Conservation (phyloP, 371 early-diverging fungal species). For the Furculomyces boomerangus region DNA sequence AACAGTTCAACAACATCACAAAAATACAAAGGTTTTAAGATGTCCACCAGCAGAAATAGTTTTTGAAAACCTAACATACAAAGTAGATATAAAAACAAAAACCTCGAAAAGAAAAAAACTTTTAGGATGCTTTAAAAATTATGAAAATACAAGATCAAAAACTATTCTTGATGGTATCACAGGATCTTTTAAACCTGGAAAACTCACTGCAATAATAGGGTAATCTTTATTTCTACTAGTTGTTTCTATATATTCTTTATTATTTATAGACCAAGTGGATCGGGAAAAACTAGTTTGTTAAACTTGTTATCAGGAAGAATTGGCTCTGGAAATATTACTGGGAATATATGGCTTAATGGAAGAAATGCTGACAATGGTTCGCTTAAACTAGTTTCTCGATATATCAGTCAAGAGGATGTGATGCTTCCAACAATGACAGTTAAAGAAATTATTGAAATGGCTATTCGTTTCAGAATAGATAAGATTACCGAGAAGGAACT, state of each 20-base stretch:
- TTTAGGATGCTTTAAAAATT: no score
- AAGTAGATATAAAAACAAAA: no score
- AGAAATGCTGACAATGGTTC: slow-evolving; percentile 25
- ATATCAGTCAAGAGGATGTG: slow-evolving; percentile 74
- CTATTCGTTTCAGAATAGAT: slow-evolving; percentile 60
- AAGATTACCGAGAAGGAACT: slow-evolving; percentile 12
- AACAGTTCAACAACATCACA: no score
- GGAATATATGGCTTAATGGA: slow-evolving; percentile 45
- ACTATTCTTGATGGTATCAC: slow-evolving; percentile 10
- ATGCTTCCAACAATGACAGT: slow-evolving; percentile 69
- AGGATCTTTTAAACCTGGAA: slow-evolving; percentile 23
- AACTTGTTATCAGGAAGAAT: slow-evolving; percentile 55
- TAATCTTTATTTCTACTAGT: background rate
- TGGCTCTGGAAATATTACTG: slow-evolving; percentile 35
- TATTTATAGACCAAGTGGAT: slow-evolving; percentile 28
- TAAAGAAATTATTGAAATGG: slow-evolving; percentile 59
- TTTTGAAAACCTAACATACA: no score
- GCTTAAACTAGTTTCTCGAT: slow-evolving; percentile 50
- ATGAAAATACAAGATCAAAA: no score
- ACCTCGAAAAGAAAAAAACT: no score
- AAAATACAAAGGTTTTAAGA: no score
- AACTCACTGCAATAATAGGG: slow-evolving; percentile 20
- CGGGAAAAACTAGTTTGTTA: slow-evolving; percentile 48
- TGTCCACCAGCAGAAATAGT: no score
- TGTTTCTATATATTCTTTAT: background rate